A percentile compares a stretch with the other conserved stretches of the same genome.
phyloP scores from a whole-genome alignment of 164 flowering plant genomes.

The Akebia trifoliata region DNA sequence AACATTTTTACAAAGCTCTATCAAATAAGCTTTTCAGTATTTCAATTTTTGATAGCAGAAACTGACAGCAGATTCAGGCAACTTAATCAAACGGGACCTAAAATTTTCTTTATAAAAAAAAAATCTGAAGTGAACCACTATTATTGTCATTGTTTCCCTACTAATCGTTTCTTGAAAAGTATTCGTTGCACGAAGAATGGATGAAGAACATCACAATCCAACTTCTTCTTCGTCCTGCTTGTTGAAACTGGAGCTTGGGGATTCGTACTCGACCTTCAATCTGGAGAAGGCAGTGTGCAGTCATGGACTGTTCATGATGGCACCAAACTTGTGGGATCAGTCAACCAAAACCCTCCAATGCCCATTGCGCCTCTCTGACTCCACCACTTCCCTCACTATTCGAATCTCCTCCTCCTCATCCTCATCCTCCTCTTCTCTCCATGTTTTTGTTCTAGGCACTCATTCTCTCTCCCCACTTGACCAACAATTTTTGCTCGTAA shows the following conservation, averaged over 20 bases:
- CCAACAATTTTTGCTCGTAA: slow-evolving; percentile 19
- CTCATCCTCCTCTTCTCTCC: slow-evolving; percentile 14
- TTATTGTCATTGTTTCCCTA: no score
- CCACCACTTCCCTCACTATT: slow-evolving; percentile 20
- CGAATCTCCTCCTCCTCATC: slow-evolving; percentile 28
- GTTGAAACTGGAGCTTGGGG: not conserved
- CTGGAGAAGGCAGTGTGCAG: slow-evolving; percentile 40
- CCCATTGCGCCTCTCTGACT: slow-evolving; percentile 33
- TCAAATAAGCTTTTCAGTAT: no score
- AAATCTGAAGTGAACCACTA: no score
- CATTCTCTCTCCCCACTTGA: slow-evolving; percentile 17
- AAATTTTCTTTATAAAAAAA: no score
- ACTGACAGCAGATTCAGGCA: no score
- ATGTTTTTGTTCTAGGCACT: slow-evolving; percentile 16
- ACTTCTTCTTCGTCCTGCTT: not conserved
- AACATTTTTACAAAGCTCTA: no score
- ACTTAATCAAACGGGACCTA: no score
- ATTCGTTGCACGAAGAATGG: no score
- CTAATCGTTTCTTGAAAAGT: no score
- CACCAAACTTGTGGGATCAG: slow-evolving; percentile 45
- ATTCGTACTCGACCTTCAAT: slow-evolving; percentile 12
- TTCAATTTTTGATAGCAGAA: no score
- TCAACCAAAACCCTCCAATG: slow-evolving; percentile 29
- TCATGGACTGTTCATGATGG: slow-evolving; percentile 49
- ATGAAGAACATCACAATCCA: no score